A percentile compares a stretch with the other conserved stretches of the same genome.
Evolutionary conservation across 768 basidiomycete species (phyloP).

Genomic region (Suillus subaureus): DNA sequence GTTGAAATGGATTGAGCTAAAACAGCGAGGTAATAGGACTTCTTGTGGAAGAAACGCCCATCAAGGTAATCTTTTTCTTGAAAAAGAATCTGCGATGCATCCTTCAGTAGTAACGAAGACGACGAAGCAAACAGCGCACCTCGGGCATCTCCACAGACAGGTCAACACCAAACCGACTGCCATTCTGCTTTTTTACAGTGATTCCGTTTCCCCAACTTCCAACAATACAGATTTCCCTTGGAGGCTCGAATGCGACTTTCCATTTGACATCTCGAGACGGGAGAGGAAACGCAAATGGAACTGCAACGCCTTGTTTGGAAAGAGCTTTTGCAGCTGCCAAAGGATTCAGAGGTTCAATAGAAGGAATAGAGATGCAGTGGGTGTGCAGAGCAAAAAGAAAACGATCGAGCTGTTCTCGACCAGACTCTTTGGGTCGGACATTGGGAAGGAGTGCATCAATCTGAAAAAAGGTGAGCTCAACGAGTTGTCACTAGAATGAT

Average conservation of each 20-base stretch:
- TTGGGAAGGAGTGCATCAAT: slow-evolving; percentile 82
- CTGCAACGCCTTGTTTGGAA: slow-evolving; percentile 54
- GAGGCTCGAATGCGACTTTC: slow-evolving; percentile 82
- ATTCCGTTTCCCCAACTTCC: slow-evolving; percentile 88
- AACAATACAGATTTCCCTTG: slow-evolving; percentile 72
- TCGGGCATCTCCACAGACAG: slow-evolving; percentile 86
- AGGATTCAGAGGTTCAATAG: slow-evolving; percentile 63
- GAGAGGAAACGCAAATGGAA: slow-evolving; percentile 70
- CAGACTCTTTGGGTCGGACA: slow-evolving; percentile 64
- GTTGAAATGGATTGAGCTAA: slow-evolving; percentile 63
- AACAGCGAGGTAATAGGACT: slow-evolving; percentile 84
- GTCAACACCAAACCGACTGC: slow-evolving; percentile 69
- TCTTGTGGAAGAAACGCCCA: slow-evolving; percentile 88
- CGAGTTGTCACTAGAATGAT: neutral
- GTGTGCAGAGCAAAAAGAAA: slow-evolving; percentile 72
- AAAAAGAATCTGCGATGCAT: slow-evolving; percentile 60
- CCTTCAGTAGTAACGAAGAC: slow-evolving; percentile 7
- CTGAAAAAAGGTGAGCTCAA: slow-evolving; percentile 39
- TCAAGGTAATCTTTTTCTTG: slow-evolving; percentile 95
- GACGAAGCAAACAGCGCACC: slow-evolving; percentile 43
- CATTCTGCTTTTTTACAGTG: slow-evolving; percentile 72
- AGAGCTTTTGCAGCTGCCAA: slow-evolving; percentile 61
- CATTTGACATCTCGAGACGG: slow-evolving; percentile 84
- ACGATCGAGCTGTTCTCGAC: slow-evolving; percentile 59
- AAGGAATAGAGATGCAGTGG: slow-evolving; percentile 59